Conservation (phyloP, 1,284 basidiomycete species). For the Cerioporus squamosus region DNA sequence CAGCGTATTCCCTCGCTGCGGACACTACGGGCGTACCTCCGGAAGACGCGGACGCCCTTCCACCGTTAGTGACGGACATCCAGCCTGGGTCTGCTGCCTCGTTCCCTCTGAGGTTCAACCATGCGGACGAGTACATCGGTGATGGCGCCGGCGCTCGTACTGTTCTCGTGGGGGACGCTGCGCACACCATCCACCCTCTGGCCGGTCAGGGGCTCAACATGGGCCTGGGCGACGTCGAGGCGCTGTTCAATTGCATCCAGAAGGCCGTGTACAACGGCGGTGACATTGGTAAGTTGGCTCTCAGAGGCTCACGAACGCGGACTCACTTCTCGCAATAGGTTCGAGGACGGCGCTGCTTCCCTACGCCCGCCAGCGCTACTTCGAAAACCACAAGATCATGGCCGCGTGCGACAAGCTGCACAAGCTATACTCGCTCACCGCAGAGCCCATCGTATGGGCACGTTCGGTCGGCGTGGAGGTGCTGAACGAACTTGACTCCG, state of each 20-base stretch:
- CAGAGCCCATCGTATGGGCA: conserved; percentile 79
- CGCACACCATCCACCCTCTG: conserved; percentile 95
- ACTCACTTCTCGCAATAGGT: conserved; percentile 48
- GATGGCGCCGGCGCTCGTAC: conserved; percentile 71
- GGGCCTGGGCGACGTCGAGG: conserved; percentile 86
- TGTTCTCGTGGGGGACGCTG: conserved; percentile 94
- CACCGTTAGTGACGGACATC: conserved; percentile 76
- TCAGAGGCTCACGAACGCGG: background rate
- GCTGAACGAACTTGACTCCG: conserved; percentile 82
- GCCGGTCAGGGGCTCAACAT: conserved; percentile 97
- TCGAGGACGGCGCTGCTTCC: conserved; percentile 76
- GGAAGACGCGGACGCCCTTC: conserved; percentile 64
- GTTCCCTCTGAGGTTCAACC: conserved; percentile 90
- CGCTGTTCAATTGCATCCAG: conserved; percentile 67
- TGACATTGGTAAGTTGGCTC: conserved; percentile 71
- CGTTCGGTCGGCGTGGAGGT: conserved; percentile 89
- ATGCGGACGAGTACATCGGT: conserved; percentile 88
- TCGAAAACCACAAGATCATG: conserved; percentile 86
- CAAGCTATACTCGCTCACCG: conserved; percentile 76
- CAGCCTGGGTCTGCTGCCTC: conserved; percentile 83
- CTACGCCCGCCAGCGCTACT: conserved; percentile 83
- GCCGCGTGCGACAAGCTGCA: conserved; percentile 87
- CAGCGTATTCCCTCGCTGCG: conserved; percentile 60
- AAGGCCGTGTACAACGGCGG: conserved; percentile 63
- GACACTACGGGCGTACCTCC: conserved; percentile 60